Base-by-base conservation (phyloP, 116 monocot species). In the Iris pallida region DNA sequence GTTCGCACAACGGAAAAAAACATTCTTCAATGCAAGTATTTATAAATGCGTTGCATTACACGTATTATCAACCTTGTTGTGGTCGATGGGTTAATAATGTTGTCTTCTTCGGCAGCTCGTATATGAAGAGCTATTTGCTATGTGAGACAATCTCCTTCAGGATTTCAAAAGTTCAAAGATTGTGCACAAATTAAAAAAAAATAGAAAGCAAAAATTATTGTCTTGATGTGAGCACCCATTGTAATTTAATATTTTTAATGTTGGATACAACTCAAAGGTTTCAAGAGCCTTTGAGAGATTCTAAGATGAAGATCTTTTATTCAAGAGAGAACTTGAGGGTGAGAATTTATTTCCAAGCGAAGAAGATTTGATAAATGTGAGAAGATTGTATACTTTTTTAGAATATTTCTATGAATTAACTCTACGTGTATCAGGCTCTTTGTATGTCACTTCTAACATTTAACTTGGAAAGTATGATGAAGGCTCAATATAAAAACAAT, bases 61-160 rank as follows among this genome's bases (percentile, higher is more conserved):
- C 47, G 47, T 7, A 64, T 64, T 64, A 7, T 64, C 3, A 64
- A 64, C 18, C 45, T 47, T 6, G 17, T 64, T 11, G 63, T 63
- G 45, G 7, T 46, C 7, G 17, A 17, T 64, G 64, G 64, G 9
- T 18, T 47, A 5, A 45, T 17, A 16, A 17, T 8, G 4, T 5
- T 16, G 17, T 2, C 13, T 48, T n/a, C n/a, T 47, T 18, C 9
- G 16, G 17, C 47, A 16, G 6, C 13, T 45, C 10, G 17, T 4
- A 47, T 64, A 19, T 16, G 10, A 47, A 4, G 47, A 8, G 44
- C 44, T 47, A 41, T 47, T 5, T 47, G 3, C 16, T 47, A 47
- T 47, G 16, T 8, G 16, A 47, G 16, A 41, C 9, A 9, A 47
- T 64, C 47, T 17, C 16, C 64, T 4, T 11, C 16, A 18, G 0